A percentile compares a stretch with the other conserved stretches of the same genome.
Conservation (phyloP, 176 grass and related monocot genomes). For the Bothriochloa decipiens region DNA sequence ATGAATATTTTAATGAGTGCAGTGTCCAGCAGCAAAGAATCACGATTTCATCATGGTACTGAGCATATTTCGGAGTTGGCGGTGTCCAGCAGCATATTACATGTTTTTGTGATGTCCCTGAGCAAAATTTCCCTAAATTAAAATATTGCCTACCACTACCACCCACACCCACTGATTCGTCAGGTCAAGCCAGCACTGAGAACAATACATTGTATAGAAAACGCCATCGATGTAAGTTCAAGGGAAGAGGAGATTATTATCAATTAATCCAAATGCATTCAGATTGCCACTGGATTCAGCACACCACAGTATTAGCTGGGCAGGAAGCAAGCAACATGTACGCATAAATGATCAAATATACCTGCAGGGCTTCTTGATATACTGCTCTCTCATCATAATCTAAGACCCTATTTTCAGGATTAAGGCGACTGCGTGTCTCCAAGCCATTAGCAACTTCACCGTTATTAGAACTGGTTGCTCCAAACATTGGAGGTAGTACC, state of each 20-base stretch:
- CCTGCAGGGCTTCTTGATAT: slow-evolving; percentile 97
- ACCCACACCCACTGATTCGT: slow-evolving; percentile 28
- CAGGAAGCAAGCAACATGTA: slow-evolving; percentile 15
- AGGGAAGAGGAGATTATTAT: neutral
- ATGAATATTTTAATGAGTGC: no score
- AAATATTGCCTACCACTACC: neutral
- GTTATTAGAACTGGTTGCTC: slow-evolving; percentile 42
- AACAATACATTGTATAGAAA: slow-evolving; percentile 18
- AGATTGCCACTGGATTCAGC: slow-evolving; percentile 6
- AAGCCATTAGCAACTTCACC: slow-evolving; percentile 35
- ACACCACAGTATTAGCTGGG: slow-evolving; percentile 28
- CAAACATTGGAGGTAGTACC: slow-evolving; percentile 62
- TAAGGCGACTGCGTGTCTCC: slow-evolving; percentile 58
- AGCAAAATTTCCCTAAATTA: no score
- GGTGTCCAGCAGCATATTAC: no score
- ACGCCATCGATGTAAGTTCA: slow-evolving; percentile 11
- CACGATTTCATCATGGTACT: no score
- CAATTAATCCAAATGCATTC: neutral
- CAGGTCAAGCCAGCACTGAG: slow-evolving; percentile 8
- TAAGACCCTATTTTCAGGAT: slow-evolving; percentile 58
- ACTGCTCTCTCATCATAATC: slow-evolving; percentile 81
- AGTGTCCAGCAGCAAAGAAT: no score
- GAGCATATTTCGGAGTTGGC: no score
- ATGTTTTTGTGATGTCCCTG: no score
- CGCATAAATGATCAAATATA: slow-evolving; percentile 34